phyloP scores from a whole-genome alignment of 2,329 filamentous ascomycete genomes.

The Pseudogymnoascus sp. region DNA sequence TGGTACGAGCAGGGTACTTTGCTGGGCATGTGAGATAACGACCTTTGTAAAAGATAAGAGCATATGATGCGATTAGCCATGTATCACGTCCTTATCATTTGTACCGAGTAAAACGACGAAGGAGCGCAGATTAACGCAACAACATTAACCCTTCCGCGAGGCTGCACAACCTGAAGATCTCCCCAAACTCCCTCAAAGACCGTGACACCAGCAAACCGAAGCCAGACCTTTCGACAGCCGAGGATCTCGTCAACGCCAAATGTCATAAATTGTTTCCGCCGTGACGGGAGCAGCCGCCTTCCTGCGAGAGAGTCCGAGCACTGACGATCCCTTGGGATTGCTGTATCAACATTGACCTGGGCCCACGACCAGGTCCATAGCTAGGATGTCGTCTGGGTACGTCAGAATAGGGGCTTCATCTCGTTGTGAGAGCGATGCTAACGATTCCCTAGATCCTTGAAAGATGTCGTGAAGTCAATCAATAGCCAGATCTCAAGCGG shows the following conservation, averaged over 20 bases:
- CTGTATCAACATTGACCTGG: background rate
- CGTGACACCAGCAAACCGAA: background rate
- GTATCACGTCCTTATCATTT: constrained; percentile 3
- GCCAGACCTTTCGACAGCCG: background rate
- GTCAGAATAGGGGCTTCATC: background rate
- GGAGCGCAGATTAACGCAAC: constrained; percentile 1
- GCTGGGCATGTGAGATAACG: background rate
- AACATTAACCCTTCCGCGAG: constrained; percentile 1
- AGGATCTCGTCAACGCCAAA: background rate
- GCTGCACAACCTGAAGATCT: background rate
- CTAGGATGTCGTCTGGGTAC: constrained; percentile 4
- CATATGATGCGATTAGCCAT: constrained; percentile 6
- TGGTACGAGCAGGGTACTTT: background rate
- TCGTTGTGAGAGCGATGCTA: background rate
- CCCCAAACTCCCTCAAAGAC: background rate
- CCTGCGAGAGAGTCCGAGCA: background rate
- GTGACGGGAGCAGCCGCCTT: constrained; percentile 2
- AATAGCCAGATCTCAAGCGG: constrained; percentile 41
- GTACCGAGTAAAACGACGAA: background rate
- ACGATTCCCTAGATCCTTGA: constrained; percentile 30
- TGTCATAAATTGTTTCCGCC: background rate
- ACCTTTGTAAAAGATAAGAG: background rate
- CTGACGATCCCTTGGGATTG: background rate
- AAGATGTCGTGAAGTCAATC: constrained; percentile 53
- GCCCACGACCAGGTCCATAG: background rate